phyloP scores from a whole-genome alignment of 2,329 filamentous ascomycete species.

The Dactylellina parvicollis region DNA sequence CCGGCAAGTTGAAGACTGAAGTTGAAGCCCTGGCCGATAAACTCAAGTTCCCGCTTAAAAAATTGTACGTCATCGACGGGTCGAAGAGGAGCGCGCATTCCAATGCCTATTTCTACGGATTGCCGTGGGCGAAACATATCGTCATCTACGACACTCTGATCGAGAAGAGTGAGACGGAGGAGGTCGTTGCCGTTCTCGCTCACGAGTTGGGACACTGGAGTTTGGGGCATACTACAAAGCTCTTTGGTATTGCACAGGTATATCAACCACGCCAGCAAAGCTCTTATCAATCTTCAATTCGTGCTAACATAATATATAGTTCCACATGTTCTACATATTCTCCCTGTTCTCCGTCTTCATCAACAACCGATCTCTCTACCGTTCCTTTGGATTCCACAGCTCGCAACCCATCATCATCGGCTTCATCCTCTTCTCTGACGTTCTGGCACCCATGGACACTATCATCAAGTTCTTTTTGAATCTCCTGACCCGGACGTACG shows the following conservation, averaged over 20 bases:
- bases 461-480: conserved; percentile 96
- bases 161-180: conserved; percentile 81
- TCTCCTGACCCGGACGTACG: conserved; percentile 89
- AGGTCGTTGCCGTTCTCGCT: conserved; percentile 92
- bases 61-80: conserved; percentile 93
- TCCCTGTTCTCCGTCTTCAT: conserved; percentile 96
- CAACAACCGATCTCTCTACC: conserved; percentile 90
- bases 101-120: conserved; percentile 94
- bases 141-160: conserved; percentile 98
- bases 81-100: conserved; percentile 88
- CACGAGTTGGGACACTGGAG: conserved; percentile 99
- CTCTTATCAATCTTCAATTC: neutral
- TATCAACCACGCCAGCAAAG: too few relatives aligned
- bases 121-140: conserved; percentile 99
- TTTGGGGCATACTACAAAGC: conserved; percentile 89
- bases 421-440: conserved; percentile 96
- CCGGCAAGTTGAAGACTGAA: conserved; percentile 84
- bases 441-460: conserved; percentile 93
- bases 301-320: conserved; percentile 64
- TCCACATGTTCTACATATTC: conserved; percentile 96
- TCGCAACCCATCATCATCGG: conserved; percentile 93
- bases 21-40: conserved; percentile 84
- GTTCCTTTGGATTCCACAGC: conserved; percentile 85
- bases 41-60: conserved; percentile 89
- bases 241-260: conserved; percentile 87